Evolutionary conservation across 768 basidiomycete genomes (phyloP), one percentile per base, ranked within the genome.

Genomic region (Mycena epipterygia): DNA sequence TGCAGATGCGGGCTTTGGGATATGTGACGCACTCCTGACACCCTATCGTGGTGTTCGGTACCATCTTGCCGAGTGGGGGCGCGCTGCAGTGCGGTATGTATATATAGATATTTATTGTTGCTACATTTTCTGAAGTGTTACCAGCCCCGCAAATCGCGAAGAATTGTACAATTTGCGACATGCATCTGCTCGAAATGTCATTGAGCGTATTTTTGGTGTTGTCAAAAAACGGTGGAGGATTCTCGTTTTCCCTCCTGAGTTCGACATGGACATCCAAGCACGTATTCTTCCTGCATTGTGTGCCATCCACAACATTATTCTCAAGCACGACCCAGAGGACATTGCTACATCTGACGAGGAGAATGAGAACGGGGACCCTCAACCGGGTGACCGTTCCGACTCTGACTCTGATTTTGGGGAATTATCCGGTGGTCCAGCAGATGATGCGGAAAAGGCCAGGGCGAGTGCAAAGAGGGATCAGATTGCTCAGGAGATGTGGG

Each of bases 131-230:
- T 32, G 9, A 23, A 23, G 7, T 35, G 6, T 33, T 64, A 65
- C 6, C 55, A 79, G 79, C 14, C 83, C 82, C 27, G 30, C 30
- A 51, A 80, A 77, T 61, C 19, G 66, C 19, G 67, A 83, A 65
- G 82, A 84, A 64, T 63, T 84, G 0, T 83, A 77, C 61, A 84
- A 83, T 64, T 75, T 84, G 2, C 75, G n/a, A n/a, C n/a, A n/a
- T n/a, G n/a, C n/a, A n/a, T n/a, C n/a, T n/a, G n/a, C n/a, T n/a
- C n/a, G n/a, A n/a, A n/a, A n/a, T n/a, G n/a, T n/a, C n/a, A n/a
- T n/a, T n/a, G n/a, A n/a, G n/a, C n/a, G n/a, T n/a, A n/a, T n/a
- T n/a, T n/a, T n/a, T n/a, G n/a, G n/a, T n/a, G 35, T 37, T 14
- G 35, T 37, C 35, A 37, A 37, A 37, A 63, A 64, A 35, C 52